Evolutionary conservation across 495 filamentous ascomycete genomes (phyloP), one percentile per base, ranked within the genome.

Genomic region (Oidiodendron maius): DNA sequence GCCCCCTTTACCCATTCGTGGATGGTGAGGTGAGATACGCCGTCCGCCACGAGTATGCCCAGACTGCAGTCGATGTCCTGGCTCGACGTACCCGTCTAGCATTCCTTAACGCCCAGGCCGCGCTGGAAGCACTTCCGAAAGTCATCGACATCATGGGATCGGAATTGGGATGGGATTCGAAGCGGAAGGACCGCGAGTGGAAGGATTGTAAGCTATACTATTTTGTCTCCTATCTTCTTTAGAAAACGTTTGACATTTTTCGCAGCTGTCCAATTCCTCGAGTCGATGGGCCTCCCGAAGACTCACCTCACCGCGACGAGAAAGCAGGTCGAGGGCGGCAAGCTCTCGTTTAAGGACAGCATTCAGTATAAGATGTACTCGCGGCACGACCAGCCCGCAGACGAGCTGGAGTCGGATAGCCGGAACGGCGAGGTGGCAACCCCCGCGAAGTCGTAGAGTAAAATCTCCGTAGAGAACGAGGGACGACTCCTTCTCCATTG

Each of bases 11-110:
- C 65, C 93, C 93, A 20, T 98, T 94, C 63, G 76, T 98, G n/a
- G 93, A 97, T 61, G 93, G 93, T 40, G 93, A 98, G 67, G 78
- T 98, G 21, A 78, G 91, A 25, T 98, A 96, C 58, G 89, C 89
- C 16, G 76, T 95, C 24, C 70, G 83, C 18, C 83, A 96, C 64
- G 93, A 98, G 67, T 95, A 95, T 55, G 93, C 93, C 10, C 89
- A 96, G 66, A 96, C 90, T 16, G 88, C 90, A 2, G 84, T 89
- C 10, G 93, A 98, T 63, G 85, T 97, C 17, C 70, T 98, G 17
- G 93, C 91, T 6, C 77, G 93, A 28, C 74, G 93, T 44, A 98
- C 86, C 40, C 75, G 93, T 32, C 66, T 98, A 51, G 89, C 93
- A 11, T 98, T 98, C 69, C 62, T 98, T 57, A 98, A 98, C 60